Evolutionary conservation across 495 filamentous ascomycete genomes (phyloP).

Genomic region (Staphylotrichum longicolle): DNA sequence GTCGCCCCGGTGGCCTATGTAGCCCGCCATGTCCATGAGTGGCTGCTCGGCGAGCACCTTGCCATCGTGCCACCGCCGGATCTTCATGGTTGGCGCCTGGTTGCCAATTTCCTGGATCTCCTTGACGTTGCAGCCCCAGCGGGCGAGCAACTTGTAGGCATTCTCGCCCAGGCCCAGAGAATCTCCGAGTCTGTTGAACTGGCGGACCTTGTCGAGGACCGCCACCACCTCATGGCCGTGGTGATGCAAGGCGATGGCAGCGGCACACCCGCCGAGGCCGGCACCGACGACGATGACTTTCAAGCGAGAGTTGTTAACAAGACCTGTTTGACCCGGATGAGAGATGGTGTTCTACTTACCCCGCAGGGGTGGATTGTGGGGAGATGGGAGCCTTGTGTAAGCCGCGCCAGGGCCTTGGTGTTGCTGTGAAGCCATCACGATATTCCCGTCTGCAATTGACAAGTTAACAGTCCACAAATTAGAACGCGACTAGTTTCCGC

Average conservation of each 20-base stretch:
- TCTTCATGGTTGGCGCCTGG: conserved; percentile 54
- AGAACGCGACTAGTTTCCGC: too few species aligned
- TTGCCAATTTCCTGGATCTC: conserved; percentile 53
- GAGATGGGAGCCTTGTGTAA: conserved; percentile 13
- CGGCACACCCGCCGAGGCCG: conserved; percentile 55
- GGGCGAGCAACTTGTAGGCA: conserved; percentile 48
- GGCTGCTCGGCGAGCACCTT: conserved; percentile 53
- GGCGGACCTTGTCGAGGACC: conserved; percentile 50
- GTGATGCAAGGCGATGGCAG: conserved; percentile 50
- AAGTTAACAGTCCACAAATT: too few species aligned
- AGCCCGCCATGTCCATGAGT: conserved; percentile 57
- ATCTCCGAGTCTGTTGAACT: conserved; percentile 52
- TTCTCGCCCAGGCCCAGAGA: conserved; percentile 52
- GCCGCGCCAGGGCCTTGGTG: too few species aligned
- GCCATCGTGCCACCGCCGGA: conserved; percentile 50
- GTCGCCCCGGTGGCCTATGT: conserved; percentile 53
- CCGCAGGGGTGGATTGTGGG: conserved; percentile 19
- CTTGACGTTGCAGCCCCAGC: conserved; percentile 43
- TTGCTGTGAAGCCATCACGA: too few species aligned
- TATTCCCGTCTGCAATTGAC: too few species aligned
- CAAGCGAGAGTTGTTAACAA: neutral
- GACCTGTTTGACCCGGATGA: neutral
- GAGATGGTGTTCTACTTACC: conserved; percentile 1
- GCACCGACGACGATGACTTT: conserved; percentile 53
- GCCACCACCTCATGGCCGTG: conserved; percentile 49